A percentile compares a stretch with the other conserved stretches of the same genome.
phyloP scores from a whole-genome alignment of 2,329 filamentous ascomycete species.

The Fusarium scirpi region DNA sequence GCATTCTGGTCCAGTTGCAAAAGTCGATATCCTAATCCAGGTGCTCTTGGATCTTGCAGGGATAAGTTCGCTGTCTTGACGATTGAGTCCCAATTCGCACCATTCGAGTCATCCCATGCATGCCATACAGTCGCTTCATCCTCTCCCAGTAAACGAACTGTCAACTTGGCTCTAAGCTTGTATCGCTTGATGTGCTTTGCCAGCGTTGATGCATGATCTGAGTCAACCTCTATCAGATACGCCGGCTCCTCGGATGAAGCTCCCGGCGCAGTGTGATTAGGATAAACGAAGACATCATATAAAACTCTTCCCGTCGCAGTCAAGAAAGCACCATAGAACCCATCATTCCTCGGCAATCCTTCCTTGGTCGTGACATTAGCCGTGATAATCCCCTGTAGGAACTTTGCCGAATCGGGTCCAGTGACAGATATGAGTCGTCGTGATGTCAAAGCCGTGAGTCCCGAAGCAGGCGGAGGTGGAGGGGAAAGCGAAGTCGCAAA shows the following conservation, averaged over 20 bases:
- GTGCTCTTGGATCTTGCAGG: slow-evolving; percentile 66
- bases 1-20: slow-evolving; percentile 49
- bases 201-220: slow-evolving; percentile 70
- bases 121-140: slow-evolving; percentile 79
- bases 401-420: slow-evolving; percentile 83
- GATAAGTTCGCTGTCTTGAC: slow-evolving; percentile 48
- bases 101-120: slow-evolving; percentile 71
- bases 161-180: slow-evolving; percentile 85
- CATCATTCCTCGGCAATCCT: slow-evolving; percentile 56
- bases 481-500: slow-evolving; percentile 49
- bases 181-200: slow-evolving; percentile 83
- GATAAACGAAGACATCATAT: slow-evolving; percentile 92
- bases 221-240: slow-evolving; percentile 86
- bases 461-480: slow-evolving; percentile 59
- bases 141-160: slow-evolving; percentile 72
- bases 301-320: slow-evolving; percentile 87
- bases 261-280: slow-evolving; percentile 55
- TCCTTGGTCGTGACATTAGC: slow-evolving; percentile 60
- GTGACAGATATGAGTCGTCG: slow-evolving; percentile 83
- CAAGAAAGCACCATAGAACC: slow-evolving; percentile 86
- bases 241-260: slow-evolving; percentile 46
- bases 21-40: slow-evolving; percentile 67
- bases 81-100: slow-evolving; percentile 39
- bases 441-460: slow-evolving; percentile 71
- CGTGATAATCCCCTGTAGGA: slow-evolving; percentile 89